These are phyloP conservation scores for Elaeis oleifera DNA, from an alignment of 202 grass and related monocot species.

Conservation along the genomic window DNA sequence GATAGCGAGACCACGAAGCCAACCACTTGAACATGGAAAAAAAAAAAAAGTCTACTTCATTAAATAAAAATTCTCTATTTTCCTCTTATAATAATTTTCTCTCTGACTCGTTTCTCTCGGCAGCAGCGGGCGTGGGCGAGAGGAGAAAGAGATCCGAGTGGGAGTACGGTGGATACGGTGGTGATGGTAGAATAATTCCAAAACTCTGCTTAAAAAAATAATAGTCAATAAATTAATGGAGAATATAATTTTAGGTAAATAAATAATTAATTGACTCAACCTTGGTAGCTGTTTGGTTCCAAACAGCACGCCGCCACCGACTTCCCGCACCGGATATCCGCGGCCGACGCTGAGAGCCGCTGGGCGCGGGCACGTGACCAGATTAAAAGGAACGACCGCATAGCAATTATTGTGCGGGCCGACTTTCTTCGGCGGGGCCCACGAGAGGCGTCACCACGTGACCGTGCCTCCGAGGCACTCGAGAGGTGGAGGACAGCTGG, in stretches of 20 bases:
- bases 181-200: conserved; percentile 2
- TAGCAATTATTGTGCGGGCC: too few species aligned
- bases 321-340: too few species aligned
- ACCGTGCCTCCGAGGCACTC: not conserved
- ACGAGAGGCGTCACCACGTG: not conserved
- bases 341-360: too few species aligned
- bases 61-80: too few species aligned
- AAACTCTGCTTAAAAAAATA: not conserved
- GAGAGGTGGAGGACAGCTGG: not conserved
- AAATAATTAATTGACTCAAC: not conserved
- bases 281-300: not conserved
- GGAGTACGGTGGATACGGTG: conserved; percentile 1
- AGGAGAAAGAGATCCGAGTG: not conserved
- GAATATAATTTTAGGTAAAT: not conserved
- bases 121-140: not conserved
- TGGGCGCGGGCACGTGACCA: too few species aligned
- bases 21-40: too few species aligned
- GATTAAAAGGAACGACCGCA: too few species aligned
- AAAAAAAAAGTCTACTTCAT: too few species aligned
- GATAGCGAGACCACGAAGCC: too few species aligned
- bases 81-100: too few species aligned
- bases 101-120: too few species aligned
- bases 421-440: too few species aligned
- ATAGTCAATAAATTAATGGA: not conserved
- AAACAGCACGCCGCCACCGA: not conserved